Evolutionary conservation across 176 grass and related monocot genomes (phyloP), one percentile per base, ranked within the genome.

Genomic region (Phoenix dactylifera): DNA sequence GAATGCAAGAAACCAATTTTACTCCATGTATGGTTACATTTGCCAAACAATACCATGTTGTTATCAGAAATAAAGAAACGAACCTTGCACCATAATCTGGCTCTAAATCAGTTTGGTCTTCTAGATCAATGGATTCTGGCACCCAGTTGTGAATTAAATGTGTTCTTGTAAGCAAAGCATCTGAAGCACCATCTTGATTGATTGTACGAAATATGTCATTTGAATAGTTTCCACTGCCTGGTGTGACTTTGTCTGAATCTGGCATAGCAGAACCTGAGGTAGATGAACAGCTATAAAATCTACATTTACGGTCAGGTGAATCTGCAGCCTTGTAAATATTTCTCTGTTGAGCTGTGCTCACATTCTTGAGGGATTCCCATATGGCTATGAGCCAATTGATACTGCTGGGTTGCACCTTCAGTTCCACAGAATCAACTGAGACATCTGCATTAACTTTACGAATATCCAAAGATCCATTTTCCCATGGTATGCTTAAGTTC

Each of bases 401-500:
- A 56, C 72, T 88, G 74, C 83, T 91, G n/a, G 72, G 72, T 59
- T 82, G 86, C 72, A 97, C 62, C 57, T 66, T 80, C 68, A 97
- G 73, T 78, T 97, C 76, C 58, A 97, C 64, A 51, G 81, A 75
- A 78, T 91, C 76, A 72, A 97, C 55, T 29, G 73, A 80, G 24
- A 97, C 69, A 76, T 91, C 73, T 56, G 93, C 87, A 67, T 97
- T 79, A 24, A 97, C 60, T 79, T 88, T 97, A 74, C 80, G 59
- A 69, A 85, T 80, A 66, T 84, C 87, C 63, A 91, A 82, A 66
- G 59, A 73, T 3, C 87, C 87, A 85, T 91, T 85, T 62, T 79
- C 88, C 93, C 93, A 97, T 60, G 93, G 93, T 62, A 92, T 91
- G 74, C 84, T 97, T 70, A 97, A 80, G 70, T 97, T 97, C 15